Base-by-base conservation (phyloP, 805 yeast genomes). In the Lipomyces kockii region DNA sequence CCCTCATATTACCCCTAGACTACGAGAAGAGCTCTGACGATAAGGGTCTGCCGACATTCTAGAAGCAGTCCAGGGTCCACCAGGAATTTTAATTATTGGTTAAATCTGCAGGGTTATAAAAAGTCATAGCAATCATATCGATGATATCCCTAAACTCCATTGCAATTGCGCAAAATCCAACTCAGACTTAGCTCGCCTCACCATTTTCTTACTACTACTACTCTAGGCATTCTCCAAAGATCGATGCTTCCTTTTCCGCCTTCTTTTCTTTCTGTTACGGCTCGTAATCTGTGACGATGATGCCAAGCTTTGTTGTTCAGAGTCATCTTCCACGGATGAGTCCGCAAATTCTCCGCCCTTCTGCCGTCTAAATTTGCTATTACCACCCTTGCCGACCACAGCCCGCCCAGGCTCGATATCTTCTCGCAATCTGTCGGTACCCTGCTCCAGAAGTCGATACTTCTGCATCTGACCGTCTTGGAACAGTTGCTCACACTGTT, bases 391-490 rank as follows among this genome's bases (percentile, higher is more conserved):
- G n/a, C 58, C 58, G 22, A 17, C 37, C 51, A 49, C 61, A 4
- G 3, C 3, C 25, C 53, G 65, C 27, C 53, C 61, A 17, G 65
- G 65, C 12, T 32, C 20, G 35, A 56, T 39, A 11, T 22, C 57
- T 8, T 14, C 14, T 12, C 52, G 35, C 27, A n/a, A 35, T 8
- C 22, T 49, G 51, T 20, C 52, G 22, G 35, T 12, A 8, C 46
- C 57, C n/a, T 63, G 53, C 32, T 35, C 37, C 62, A 63, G 20
- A 35, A 58, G 49, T 25, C 25, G 35, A 43, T 35, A 62, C 2
- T 7, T 17, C 5, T 49, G 60, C 12, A 25, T 32, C 59, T 37
- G 27, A 17, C 39, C 62, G 17, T 59, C 53, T 6, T 14, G 29
- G 32, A 60, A 34, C 25, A 53, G 46, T 9, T 12, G 9, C 39